Base-by-base conservation (phyloP, 805 yeast species). In the Aciculoconidium aculeatum region DNA sequence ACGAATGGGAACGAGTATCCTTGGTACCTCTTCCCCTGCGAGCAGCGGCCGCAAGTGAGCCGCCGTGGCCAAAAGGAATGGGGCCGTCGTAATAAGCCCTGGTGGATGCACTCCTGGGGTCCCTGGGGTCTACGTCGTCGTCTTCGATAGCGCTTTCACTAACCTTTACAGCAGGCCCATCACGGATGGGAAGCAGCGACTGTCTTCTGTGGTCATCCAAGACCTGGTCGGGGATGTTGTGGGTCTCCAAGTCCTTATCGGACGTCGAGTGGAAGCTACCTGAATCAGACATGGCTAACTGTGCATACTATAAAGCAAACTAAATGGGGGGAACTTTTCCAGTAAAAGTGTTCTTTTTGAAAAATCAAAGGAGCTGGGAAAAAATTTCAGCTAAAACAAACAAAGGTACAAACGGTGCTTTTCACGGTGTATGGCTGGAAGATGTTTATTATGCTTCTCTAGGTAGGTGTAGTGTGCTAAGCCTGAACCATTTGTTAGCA, bases 131-230 rank as follows among this genome's bases (percentile, higher is more conserved):
- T 10, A 35, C 40, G 23, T 41, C 49, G 10, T 46, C 52, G 16
- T 43, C 47, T 17, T 41, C 44, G 15, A 27, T 39, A 15, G 36
- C 44, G 9, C 40, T 48, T 11, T 42, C 53, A 5, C 49, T 37
- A 6, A 45, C 35, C 11, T 53, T 35, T 8, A 10, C 35, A 25
- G 30, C 28, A 27, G 26, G 16, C 23, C 15, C 16, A 6, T 12
- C 28, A 7, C 49, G 39, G 15, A 42, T 37, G 18, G 59, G 66
- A n/a, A 60, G 53, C 10, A 57, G 47, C 17, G 46, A 41, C 40
- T 63, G 69, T 40, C 62, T 33, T 28, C 69, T 45, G 41, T 63
- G 68, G 44, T 63, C 69, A 31, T 61, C 51, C 33, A 63, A 48
- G 11, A 53, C 52, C 25, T 58, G 59, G 31, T 59, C 66, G 17